Base-by-base conservation (phyloP, 805 yeast genomes). In the Isabelozyma gotoi region DNA sequence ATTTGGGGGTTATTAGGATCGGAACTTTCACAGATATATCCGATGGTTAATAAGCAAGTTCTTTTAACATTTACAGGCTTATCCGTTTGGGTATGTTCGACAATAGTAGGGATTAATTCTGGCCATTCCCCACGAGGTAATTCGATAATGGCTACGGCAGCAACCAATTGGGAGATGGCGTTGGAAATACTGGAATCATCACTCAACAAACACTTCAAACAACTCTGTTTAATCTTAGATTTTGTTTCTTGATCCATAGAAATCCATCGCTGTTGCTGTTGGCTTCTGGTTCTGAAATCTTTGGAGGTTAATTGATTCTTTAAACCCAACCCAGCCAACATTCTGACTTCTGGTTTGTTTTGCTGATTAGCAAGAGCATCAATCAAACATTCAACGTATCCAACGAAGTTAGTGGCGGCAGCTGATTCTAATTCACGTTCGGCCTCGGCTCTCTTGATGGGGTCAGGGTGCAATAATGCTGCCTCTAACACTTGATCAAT, bases 131-230 rank as follows among this genome's bases (percentile, higher is more conserved):
- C 76, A 49, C 85, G 72, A 37, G 97, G 97, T 50, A 94, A 75
- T 63, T 94, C 99, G 44, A 92, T 88, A 50, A 85, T 92, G n/a
- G 97, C 99, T 55, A 94, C 88, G 8, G 97, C 96, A 27, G 98
- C 96, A 40, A 94, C 92, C 51, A 92, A 75, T 71, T 92, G 97
- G 18, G 99, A 96, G 19, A 92, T 85, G 20, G 96, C 78, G 45
- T 83, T 81, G 24, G 96, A 94, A 43, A 92, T 96, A 57, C 88
- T 79, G 50, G 80, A 86, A 55, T 82, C 80, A n/a, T 70, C 61
- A 14, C 87, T 75, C 43, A 84, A 62, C 43, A 94, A 77, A 2
- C 91, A 80, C 36, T 68, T 67, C 39, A 92, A 63, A 4, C 71
- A 56, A 21, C 77, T 73, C 36, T 76, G 73, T 69, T 88, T 90